phyloP scores from a whole-genome alignment of 805 yeast genomes.

The Metschnikowia cerradonensis region DNA sequence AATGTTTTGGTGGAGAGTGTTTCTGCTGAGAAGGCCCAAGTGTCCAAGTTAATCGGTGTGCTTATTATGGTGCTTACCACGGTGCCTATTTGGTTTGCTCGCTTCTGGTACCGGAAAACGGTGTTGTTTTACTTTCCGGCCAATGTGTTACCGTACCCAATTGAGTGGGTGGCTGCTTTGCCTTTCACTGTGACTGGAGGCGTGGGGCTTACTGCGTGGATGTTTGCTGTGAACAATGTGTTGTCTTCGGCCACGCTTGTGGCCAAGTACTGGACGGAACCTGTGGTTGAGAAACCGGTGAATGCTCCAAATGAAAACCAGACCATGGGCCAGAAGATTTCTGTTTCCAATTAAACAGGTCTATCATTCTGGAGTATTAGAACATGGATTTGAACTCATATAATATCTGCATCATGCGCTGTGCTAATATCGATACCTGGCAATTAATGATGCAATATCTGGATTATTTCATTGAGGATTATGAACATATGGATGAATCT shows the following conservation, averaged over 20 bases:
- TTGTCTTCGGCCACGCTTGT: constrained; percentile 16
- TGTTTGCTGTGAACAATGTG: constrained; percentile 38
- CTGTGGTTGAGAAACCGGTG: constrained; percentile 14
- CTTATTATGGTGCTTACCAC: constrained; percentile 38
- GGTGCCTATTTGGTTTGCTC: constrained; percentile 45
- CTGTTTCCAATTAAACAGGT: not conserved
- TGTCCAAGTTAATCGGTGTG: constrained; percentile 32
- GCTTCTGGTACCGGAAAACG: constrained; percentile 49
- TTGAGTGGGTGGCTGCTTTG: constrained; percentile 57
- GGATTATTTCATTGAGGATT: too few relatives aligned
- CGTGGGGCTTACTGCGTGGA: constrained; percentile 57
- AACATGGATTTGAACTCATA: too few relatives aligned
- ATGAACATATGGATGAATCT: too few relatives aligned
- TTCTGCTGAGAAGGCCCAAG: constrained; percentile 27
- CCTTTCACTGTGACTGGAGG: constrained; percentile 64
- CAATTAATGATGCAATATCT: too few relatives aligned
- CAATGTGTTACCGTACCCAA: constrained; percentile 50
- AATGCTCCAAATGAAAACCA: not conserved
- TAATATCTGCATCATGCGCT: too few relatives aligned
- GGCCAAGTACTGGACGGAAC: constrained; percentile 17
- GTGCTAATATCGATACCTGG: too few relatives aligned
- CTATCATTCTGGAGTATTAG: too few relatives aligned
- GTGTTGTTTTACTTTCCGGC: constrained; percentile 58
- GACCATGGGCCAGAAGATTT: not conserved
- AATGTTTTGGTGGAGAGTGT: constrained; percentile 39